Base-by-base conservation (phyloP, 192 early-diverging fungal genomes). In the Backusella liffmaniae region DNA sequence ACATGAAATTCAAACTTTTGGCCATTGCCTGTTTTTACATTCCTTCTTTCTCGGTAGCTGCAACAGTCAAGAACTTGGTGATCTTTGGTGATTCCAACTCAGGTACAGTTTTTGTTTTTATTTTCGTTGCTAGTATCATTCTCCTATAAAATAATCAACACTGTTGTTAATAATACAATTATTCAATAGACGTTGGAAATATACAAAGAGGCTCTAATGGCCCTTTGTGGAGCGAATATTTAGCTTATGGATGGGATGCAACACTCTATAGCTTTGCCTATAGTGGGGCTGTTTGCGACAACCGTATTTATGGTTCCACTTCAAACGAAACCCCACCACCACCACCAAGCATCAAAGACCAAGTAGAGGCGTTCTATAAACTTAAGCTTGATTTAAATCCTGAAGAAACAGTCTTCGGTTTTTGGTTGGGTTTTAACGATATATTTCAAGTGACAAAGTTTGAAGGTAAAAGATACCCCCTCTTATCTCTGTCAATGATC, bases 41-140 rank as follows among this genome's bases (percentile, higher is more conserved):
- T 39, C 35, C 37, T 10, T 34, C 37, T n/a, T 37, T n/a, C 18
- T 67, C 29, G 9, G 12, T 29, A 35, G 23, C 67, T 8, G 67
- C 66, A 29, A 53, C n/a, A 4, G 35, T 77, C 5, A 82, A 82
- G 21, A 76, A 78, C 74, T 29, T 82, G 26, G 81, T 82, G 12
- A 72, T 82, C 29, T 78, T 82, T 78, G 81, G 81, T 49, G 81
- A 82, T 73, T 78, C 77, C 23, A 76, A 82, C 51, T 78, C 81
- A 37, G 81, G 80, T 78, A 78, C 36, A 29, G 23, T 12, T 4
- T 26, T 59, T 56, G 0, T 26, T 56, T 10, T 56, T 23, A 16
- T 21, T 56, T 56, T 59, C 21, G 21, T 12, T 59, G 2, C 18
- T 53, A 8, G 18, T 59, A 23, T 59, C 23, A 23, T 26, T 59